A percentile compares a stretch with the other conserved stretches of the same genome.
These are phyloP conservation scores for Lippia alba DNA, from an alignment of 305 asterid species.

Conservation along the genomic window DNA sequence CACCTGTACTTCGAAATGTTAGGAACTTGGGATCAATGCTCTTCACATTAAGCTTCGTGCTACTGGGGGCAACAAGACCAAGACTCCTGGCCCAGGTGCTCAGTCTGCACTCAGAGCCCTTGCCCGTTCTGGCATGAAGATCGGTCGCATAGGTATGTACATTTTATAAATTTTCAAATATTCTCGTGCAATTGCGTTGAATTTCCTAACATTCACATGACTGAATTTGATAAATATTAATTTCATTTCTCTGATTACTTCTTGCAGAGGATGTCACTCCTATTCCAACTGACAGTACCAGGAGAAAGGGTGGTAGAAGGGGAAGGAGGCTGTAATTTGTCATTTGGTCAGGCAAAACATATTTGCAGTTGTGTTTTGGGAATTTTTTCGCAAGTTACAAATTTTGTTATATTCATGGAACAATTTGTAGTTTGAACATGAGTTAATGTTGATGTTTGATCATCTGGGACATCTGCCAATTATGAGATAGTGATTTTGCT, in stretches of 20 bases:
- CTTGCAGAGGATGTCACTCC: conserved; percentile 83
- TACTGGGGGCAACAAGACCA: conserved; percentile 87
- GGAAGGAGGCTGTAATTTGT: conserved; percentile 73
- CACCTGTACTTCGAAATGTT: conserved; percentile 18
- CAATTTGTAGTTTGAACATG: conserved; percentile 21
- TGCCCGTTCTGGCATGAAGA: conserved; percentile 91
- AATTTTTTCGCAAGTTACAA: background rate
- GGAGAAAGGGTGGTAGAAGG: conserved; percentile 89
- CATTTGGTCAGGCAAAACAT: background rate
- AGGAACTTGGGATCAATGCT: conserved; percentile 81
- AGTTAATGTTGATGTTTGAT: conserved; percentile 30
- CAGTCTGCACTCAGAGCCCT: conserved; percentile 87
- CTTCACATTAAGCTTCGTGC: conserved; percentile 87
- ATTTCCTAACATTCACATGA: too few species aligned
- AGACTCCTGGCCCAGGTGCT: conserved; percentile 92
- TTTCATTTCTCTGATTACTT: background rate
- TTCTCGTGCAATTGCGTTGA: background rate
- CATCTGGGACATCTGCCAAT: conserved; percentile 12
- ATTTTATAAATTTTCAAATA: background rate
- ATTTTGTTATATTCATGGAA: conserved; percentile 26
- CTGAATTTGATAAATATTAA: too few species aligned
- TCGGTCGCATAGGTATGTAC: conserved; percentile 81
- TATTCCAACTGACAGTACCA: conserved; percentile 85
- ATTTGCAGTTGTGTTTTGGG: conserved; percentile 13
- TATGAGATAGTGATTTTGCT: conserved; percentile 28